Evolutionary conservation across 345 rosid genomes (phyloP).

Genomic region (Citrus mangshanensis): DNA sequence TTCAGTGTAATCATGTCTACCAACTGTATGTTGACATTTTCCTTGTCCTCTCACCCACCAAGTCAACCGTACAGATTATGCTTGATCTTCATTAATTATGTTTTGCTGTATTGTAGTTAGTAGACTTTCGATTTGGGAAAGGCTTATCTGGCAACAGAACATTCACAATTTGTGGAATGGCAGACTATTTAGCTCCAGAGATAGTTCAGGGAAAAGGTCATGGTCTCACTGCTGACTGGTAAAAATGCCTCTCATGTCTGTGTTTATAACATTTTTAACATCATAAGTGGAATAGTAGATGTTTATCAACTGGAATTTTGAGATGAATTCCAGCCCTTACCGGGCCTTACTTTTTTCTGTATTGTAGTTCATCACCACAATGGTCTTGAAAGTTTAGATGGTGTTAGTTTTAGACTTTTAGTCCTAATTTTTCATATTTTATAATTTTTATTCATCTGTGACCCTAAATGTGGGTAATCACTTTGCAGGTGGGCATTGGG

Average conservation of each 20-base stretch:
- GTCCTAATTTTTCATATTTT: background rate
- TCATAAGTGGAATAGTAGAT: background rate
- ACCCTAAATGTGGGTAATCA: conserved; percentile 1
- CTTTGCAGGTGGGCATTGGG: conserved; percentile 87
- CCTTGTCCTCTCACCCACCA: background rate
- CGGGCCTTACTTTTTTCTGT: no score
- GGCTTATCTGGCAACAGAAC: conserved; percentile 63
- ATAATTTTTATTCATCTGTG: background rate
- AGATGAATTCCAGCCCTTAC: background rate
- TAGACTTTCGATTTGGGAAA: conserved; percentile 89
- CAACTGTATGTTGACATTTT: background rate
- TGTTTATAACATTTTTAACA: background rate
- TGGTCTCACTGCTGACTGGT: conserved; percentile 88
- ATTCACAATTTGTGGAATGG: conserved; percentile 85
- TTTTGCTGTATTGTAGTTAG: conserved; percentile 43
- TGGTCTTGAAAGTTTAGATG: background rate
- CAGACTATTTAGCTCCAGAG: conserved; percentile 85
- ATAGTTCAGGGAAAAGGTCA: conserved; percentile 89
- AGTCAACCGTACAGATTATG: background rate
- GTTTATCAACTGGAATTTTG: background rate
- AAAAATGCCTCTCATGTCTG: conserved; percentile 16
- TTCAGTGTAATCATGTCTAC: background rate
- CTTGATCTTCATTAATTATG: conserved; percentile 1
- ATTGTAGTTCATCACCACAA: background rate
- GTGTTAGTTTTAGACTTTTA: background rate